A percentile compares a stretch with the other conserved stretches of the same genome.
These are phyloP conservation scores for Diophrys appendiculata DNA, from an alignment of 73 alveolate genomes.

Conservation along the genomic window DNA sequence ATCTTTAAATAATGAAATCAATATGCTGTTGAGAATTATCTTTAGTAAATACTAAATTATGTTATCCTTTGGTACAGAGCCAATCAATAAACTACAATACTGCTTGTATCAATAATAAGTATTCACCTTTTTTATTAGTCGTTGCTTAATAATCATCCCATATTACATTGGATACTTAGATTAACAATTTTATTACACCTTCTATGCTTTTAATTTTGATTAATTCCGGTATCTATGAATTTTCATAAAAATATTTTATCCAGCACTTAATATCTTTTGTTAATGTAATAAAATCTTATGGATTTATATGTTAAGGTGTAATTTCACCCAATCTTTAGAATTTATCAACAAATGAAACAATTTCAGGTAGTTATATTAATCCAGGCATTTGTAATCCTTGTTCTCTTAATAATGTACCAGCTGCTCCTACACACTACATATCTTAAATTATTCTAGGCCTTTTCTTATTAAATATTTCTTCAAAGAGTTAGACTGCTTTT, in stretches of 20 bases:
- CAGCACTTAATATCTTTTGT: constrained; percentile 50
- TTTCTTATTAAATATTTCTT: constrained; percentile 37
- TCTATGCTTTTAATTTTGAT: constrained; percentile 40
- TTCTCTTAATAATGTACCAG: constrained; percentile 39
- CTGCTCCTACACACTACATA: constrained; percentile 42
- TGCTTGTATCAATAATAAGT: constrained; percentile 19
- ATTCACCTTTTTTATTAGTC: constrained; percentile 50
- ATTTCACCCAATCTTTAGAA: constrained; percentile 15
- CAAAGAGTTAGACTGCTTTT: constrained; percentile 43
- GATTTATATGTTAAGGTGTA: constrained; percentile 26
- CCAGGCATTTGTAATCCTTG: constrained; percentile 46
- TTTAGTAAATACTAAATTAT: constrained; percentile 45
- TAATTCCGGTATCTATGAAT: constrained; percentile 44
- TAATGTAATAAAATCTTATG: constrained; percentile 27
- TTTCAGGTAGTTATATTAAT: constrained; percentile 47
- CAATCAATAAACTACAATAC: constrained; percentile 43
- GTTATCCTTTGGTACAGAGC: constrained; percentile 53
- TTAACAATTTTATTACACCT: constrained; percentile 21
- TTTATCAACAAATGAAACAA: constrained; percentile 47
- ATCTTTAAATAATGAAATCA: constrained; percentile 37
- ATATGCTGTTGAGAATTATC: constrained; percentile 21
- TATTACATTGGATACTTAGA: constrained; percentile 24
- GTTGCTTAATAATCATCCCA: constrained; percentile 42
- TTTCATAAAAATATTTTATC: constrained; percentile 45
- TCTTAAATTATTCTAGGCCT: constrained; percentile 57